These are phyloP conservation scores for Pachyrhizus erosus DNA, from an alignment of 306 rosid species.

Conservation along the genomic window DNA sequence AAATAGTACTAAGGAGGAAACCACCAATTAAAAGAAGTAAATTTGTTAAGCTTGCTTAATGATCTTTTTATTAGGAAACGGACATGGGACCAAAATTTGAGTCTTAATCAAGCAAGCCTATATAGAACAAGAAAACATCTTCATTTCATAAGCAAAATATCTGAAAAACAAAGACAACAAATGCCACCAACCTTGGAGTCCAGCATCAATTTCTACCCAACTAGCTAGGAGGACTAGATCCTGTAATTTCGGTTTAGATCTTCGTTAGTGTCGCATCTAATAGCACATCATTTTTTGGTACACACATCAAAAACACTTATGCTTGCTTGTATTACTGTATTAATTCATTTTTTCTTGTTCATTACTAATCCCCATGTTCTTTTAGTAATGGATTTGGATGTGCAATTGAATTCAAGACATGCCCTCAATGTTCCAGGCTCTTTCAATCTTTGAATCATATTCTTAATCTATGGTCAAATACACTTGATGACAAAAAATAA, in stretches of 20 bases:
- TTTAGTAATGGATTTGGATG: constrained; percentile 13
- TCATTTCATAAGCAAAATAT: neutral
- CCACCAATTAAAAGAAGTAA: neutral
- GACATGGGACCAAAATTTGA: neutral
- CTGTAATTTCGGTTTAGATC: constrained; percentile 32
- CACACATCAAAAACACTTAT: neutral
- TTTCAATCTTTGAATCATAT: neutral
- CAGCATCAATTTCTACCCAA: neutral
- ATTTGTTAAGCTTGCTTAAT: neutral
- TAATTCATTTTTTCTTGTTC: neutral
- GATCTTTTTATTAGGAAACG: neutral
- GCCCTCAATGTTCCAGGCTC: constrained; percentile 16
- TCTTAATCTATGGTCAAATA: constrained; percentile 24
- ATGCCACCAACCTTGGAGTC: neutral
- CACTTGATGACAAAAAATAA: neutral
- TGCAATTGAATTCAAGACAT: constrained; percentile 9
- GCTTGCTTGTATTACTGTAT: neutral
- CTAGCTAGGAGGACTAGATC: constrained; percentile 10
- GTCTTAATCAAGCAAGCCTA: constrained; percentile 1
- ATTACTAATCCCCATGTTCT: constrained; percentile 28
- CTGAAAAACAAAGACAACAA: constrained; percentile 1
- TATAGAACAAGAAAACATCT: neutral
- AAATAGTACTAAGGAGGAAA: neutral
- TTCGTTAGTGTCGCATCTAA: neutral
- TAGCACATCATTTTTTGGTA: neutral